These are phyloP conservation scores for Acidomyces sp. DNA, from an alignment of 495 filamentous ascomycete genomes.

Conservation along the genomic window DNA sequence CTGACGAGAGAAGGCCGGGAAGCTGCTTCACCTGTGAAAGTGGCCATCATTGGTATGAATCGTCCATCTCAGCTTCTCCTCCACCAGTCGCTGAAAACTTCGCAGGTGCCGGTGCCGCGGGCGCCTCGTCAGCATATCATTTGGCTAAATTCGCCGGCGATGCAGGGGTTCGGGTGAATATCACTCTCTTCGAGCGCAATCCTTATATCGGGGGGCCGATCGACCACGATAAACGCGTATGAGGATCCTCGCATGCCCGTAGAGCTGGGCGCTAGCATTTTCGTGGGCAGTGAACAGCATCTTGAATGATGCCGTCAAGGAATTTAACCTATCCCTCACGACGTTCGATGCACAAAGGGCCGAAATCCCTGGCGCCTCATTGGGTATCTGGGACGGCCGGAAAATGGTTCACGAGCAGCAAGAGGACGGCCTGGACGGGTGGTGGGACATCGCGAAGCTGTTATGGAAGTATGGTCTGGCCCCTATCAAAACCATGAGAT, in stretches of 20 bases:
- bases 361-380: constrained; percentile 30
- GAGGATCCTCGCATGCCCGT: constrained; percentile 55
- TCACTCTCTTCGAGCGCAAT: constrained; percentile 80
- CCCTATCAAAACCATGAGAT: constrained; percentile 55
- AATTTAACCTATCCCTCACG: constrained; percentile 49
- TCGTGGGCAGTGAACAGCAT: constrained; percentile 78
- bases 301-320: constrained; percentile 57
- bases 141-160: constrained; percentile 53
- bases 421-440: constrained; percentile 32
- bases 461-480: constrained; percentile 76
- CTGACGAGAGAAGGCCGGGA: background rate
- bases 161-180: constrained; percentile 43
- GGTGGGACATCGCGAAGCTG: constrained; percentile 70
- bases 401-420: constrained; percentile 56
- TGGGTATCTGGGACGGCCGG: constrained; percentile 81
- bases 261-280: constrained; percentile 86
- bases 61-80: background rate
- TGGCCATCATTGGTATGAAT: constrained; percentile 9
- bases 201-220: constrained; percentile 73
- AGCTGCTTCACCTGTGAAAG: constrained; percentile 3
- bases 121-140: constrained; percentile 75
- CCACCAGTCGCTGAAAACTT: background rate
- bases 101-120: constrained; percentile 78
- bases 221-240: constrained; percentile 75
- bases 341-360: constrained; percentile 17